phyloP scores from a whole-genome alignment of 1,139 yeast genomes.

The Debaryomycetaceae sp. region DNA sequence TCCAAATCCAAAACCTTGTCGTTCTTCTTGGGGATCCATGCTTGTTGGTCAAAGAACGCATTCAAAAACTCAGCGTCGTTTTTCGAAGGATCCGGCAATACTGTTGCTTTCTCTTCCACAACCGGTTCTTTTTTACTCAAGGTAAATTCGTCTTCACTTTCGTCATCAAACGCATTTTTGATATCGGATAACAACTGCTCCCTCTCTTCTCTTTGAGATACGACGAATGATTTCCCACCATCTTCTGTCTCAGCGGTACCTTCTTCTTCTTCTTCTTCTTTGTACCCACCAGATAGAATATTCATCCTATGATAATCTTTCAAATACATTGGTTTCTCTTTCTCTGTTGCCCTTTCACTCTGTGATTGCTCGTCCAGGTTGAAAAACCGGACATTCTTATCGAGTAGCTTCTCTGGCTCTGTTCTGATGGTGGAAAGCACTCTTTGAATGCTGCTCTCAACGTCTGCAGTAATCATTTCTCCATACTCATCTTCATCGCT shows the following conservation, averaged over 20 bases:
- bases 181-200: slow-evolving; percentile 71
- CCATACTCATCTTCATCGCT: slow-evolving; percentile 92
- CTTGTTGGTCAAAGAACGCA: slow-evolving; percentile 70
- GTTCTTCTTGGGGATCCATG: slow-evolving; percentile 76
- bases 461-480: slow-evolving; percentile 79
- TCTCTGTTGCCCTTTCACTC: slow-evolving; percentile 14
- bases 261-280: slow-evolving; percentile 46
- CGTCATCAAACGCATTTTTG: slow-evolving; percentile 57
- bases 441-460: slow-evolving; percentile 72
- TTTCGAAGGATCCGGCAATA: slow-evolving; percentile 66
- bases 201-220: slow-evolving; percentile 75
- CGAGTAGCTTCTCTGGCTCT: slow-evolving; percentile 61
- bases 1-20: slow-evolving; percentile 57
- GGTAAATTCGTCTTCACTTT: slow-evolving; percentile 48
- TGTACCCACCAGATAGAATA: slow-evolving; percentile 58
- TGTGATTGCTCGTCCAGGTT: slow-evolving; percentile 48
- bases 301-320: slow-evolving; percentile 91
- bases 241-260: slow-evolving; percentile 34
- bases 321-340: slow-evolving; percentile 76
- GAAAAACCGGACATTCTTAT: slow-evolving; percentile 68
- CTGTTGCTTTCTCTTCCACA: slow-evolving; percentile 10
- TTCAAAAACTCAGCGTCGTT: slow-evolving; percentile 68
- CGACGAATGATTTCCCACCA: slow-evolving; percentile 65
- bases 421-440: slow-evolving; percentile 69
- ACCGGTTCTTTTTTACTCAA: slow-evolving; percentile 45